A percentile compares a stretch with the other conserved stretches of the same genome.
These are phyloP conservation scores for Avena atlantica DNA, from an alignment of 176 grass and related monocot genomes.

Conservation along the genomic window DNA sequence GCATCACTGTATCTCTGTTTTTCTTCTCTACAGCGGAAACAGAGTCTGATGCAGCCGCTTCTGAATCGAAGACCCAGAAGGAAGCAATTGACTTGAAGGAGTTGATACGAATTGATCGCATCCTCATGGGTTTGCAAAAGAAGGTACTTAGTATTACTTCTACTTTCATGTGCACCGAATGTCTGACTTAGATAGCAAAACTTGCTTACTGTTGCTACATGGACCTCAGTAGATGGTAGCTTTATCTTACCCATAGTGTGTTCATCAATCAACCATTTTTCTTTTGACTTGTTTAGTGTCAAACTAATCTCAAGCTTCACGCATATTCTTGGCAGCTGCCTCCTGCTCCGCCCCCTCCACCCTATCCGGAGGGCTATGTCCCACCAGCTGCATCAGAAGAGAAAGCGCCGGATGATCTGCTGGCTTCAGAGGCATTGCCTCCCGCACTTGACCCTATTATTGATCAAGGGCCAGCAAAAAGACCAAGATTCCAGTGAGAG, in stretches of 20 bases:
- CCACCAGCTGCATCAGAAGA: constrained; percentile 68
- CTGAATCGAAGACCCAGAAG: constrained; percentile 78
- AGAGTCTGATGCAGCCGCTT: constrained; percentile 62
- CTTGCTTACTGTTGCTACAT: not conserved
- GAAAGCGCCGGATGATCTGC: constrained; percentile 68
- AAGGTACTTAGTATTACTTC: constrained; percentile 57
- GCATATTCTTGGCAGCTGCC: constrained; percentile 56
- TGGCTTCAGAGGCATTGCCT: constrained; percentile 57
- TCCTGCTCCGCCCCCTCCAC: constrained; percentile 78
- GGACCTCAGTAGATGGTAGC: not conserved
- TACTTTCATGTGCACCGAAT: not conserved
- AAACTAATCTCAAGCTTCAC: not conserved
- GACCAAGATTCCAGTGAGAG: constrained; percentile 65
- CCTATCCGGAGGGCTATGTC: constrained; percentile 91
- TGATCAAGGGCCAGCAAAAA: constrained; percentile 98
- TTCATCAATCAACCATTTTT: not conserved
- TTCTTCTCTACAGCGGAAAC: constrained; percentile 61
- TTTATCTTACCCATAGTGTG: not conserved
- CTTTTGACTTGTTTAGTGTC: not conserved
- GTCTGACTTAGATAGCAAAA: not conserved
- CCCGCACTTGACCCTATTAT: constrained; percentile 79
- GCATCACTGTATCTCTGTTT: constrained; percentile 28
- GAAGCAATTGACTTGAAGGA: constrained; percentile 91
- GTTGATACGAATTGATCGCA: constrained; percentile 89
- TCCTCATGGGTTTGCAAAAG: constrained; percentile 73